These are phyloP conservation scores for Wickerhamomyces bovis DNA, from an alignment of 805 yeast genomes.

Conservation along the genomic window DNA sequence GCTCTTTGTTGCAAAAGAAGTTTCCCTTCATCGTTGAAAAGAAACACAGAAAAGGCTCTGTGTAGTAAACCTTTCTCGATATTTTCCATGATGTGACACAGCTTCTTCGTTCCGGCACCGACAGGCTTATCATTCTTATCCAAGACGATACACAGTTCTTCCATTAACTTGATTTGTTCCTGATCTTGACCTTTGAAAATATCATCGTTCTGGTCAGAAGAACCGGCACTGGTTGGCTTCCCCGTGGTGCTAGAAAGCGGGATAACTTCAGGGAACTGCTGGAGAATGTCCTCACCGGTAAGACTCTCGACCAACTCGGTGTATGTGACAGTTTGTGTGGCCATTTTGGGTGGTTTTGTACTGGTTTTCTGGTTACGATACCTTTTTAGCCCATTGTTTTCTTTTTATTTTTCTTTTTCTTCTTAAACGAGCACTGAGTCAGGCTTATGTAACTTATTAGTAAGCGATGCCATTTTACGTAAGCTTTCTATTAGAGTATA, in stretches of 20 bases:
- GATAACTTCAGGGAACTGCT: constrained; percentile 59
- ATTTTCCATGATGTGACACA: constrained; percentile 83
- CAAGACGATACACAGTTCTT: constrained; percentile 89
- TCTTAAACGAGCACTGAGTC: too few relatives aligned
- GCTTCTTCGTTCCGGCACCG: constrained; percentile 91
- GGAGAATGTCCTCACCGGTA: constrained; percentile 42
- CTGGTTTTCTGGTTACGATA: too few relatives aligned
- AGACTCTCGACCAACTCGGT: constrained; percentile 50
- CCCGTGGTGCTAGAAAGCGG: constrained; percentile 60
- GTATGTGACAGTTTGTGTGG: constrained; percentile 26
- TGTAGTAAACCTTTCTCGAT: constrained; percentile 84
- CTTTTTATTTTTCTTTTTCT: too few relatives aligned
- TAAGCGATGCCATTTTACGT: too few relatives aligned
- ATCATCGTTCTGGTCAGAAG: constrained; percentile 28
- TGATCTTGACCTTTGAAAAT: constrained; percentile 85
- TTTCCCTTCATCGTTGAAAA: constrained; percentile 72
- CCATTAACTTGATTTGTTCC: constrained; percentile 93
- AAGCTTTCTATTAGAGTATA: too few relatives aligned
- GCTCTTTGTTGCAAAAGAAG: constrained; percentile 93
- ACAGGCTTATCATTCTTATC: constrained; percentile 83
- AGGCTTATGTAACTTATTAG: too few relatives aligned
- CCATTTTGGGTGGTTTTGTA: neutral
- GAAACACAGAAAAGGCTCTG: constrained; percentile 93
- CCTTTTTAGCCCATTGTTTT: too few relatives aligned
- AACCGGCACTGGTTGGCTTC: constrained; percentile 34